Percentiles rank a stretch among this genome's conserved stretches.
Conservation (phyloP, 495 filamentous ascomycete genomes). For the Delitschia confertaspora region DNA sequence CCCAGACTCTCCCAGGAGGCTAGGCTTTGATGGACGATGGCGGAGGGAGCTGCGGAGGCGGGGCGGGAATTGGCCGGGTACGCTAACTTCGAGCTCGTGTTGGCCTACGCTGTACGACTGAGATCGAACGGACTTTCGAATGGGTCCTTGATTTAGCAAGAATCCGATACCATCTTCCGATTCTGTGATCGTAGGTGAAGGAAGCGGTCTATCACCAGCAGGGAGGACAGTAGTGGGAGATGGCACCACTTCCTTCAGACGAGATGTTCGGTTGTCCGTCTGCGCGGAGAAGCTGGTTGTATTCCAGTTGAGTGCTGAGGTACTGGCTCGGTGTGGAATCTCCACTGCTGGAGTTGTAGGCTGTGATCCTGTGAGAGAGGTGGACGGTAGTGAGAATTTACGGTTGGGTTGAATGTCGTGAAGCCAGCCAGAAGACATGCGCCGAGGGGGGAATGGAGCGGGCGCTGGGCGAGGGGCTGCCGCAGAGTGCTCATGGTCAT, state of each 20-base stretch:
- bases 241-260: constrained; percentile 19
- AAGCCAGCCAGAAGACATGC: constrained; percentile 22
- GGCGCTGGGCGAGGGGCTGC: neutral
- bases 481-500: constrained; percentile 25
- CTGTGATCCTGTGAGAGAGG: constrained; percentile 17
- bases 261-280: constrained; percentile 1
- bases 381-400: constrained; percentile 21
- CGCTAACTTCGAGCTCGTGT: constrained; percentile 56
- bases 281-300: constrained; percentile 11
- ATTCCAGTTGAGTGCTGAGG: constrained; percentile 20
- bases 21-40: constrained; percentile 76
- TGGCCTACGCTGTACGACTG: constrained; percentile 97
- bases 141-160: constrained; percentile 19
- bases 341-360: constrained; percentile 23
- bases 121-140: constrained; percentile 47
- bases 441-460: constrained; percentile 1
- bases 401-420: constrained; percentile 26
- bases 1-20: constrained; percentile 72
- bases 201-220: neutral
- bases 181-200: constrained; percentile 14
- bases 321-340: neutral
- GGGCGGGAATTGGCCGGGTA: constrained; percentile 6
- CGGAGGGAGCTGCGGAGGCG: constrained; percentile 31
- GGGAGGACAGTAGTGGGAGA: constrained; percentile 19
- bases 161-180: constrained; percentile 18